These are phyloP conservation scores for Vickermania spadyakhi DNA, from an alignment of 208 protist species.

Conservation along the genomic window DNA sequence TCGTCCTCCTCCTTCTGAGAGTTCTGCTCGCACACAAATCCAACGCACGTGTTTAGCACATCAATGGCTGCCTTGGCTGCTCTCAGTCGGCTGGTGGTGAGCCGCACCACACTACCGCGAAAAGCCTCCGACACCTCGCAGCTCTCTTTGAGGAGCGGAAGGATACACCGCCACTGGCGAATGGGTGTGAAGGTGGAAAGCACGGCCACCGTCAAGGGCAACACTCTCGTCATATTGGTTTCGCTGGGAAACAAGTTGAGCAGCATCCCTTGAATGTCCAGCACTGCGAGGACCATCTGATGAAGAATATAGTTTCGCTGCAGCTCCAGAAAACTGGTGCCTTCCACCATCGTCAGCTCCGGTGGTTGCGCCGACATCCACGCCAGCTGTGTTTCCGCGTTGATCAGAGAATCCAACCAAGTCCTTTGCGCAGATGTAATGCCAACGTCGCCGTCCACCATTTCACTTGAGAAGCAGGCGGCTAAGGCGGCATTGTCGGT, in stretches of 20 bases:
- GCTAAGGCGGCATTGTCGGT: conserved; percentile 33
- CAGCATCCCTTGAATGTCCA: conserved; percentile 42
- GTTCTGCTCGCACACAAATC: conserved; percentile 43
- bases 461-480: conserved; percentile 11
- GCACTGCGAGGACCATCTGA: conserved; percentile 34
- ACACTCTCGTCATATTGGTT: conserved; percentile 29
- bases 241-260: conserved; percentile 20
- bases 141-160: conserved; percentile 34
- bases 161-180: conserved; percentile 33
- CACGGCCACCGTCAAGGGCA: conserved; percentile 35
- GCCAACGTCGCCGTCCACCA: background rate
- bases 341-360: background rate
- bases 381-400: conserved; percentile 18
- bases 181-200: conserved; percentile 38
- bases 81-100: conserved; percentile 28
- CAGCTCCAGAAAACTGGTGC: background rate
- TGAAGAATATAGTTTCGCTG: conserved; percentile 23
- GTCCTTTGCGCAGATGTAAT: conserved; percentile 29
- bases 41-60: conserved; percentile 35
- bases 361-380: conserved; percentile 22
- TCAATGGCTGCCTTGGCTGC: conserved; percentile 32
- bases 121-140: conserved; percentile 21
- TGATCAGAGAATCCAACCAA: conserved; percentile 33
- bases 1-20: conserved; percentile 47
- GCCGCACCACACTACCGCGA: conserved; percentile 16